Conservation (phyloP, 192 early-diverging fungal species). For the Coemansia sp. region DNA sequence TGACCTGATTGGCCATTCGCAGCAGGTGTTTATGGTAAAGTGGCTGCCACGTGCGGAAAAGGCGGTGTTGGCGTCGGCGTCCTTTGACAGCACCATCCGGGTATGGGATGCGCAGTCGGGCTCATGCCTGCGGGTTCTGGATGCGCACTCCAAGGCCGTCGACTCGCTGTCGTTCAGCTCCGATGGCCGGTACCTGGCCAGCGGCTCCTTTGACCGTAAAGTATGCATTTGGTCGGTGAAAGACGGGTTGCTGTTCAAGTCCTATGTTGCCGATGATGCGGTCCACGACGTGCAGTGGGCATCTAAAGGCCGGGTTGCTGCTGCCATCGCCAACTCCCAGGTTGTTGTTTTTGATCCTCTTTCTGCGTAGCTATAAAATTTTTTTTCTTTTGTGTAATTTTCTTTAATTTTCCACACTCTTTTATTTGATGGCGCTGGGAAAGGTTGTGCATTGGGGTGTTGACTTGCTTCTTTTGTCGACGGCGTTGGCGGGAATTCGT, state of each 20-base stretch:
- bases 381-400: not conserved
- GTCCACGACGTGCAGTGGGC: slow-evolving; percentile 54
- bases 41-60: slow-evolving; percentile 72
- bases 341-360: slow-evolving; percentile 47
- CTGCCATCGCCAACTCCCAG: slow-evolving; percentile 35
- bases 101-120: slow-evolving; percentile 81
- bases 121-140: slow-evolving; percentile 64
- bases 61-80: slow-evolving; percentile 68
- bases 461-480: not conserved
- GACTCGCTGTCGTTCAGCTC: slow-evolving; percentile 75
- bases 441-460: slow-evolving; percentile 3
- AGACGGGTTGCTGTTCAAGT: slow-evolving; percentile 40
- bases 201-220: slow-evolving; percentile 73
- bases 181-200: slow-evolving; percentile 69
- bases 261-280: slow-evolving; percentile 43
- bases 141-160: slow-evolving; percentile 68
- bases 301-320: slow-evolving; percentile 37
- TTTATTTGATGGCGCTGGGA: slow-evolving; percentile 1
- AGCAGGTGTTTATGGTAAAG: slow-evolving; percentile 74
- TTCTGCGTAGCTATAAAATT: not conserved
- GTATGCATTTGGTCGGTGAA: slow-evolving; percentile 71
- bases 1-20: slow-evolving; percentile 59
- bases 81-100: slow-evolving; percentile 78
- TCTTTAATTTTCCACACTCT: not conserved
- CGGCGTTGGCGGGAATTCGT: not conserved